Conservation (phyloP, 305 asterid species). For the Coffea humblotiana region DNA sequence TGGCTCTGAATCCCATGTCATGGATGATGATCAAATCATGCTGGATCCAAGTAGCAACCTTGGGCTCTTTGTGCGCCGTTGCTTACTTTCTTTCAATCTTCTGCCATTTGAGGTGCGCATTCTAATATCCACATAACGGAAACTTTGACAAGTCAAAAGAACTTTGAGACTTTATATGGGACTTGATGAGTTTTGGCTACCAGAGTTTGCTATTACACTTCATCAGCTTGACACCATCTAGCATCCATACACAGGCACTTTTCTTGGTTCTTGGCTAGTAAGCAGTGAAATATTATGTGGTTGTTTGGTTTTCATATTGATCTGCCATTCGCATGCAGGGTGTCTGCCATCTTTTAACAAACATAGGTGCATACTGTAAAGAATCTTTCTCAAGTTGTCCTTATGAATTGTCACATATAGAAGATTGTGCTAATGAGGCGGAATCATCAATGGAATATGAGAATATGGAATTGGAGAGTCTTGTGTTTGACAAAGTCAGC, state of each 20-base stretch:
- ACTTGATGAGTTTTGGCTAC: background rate
- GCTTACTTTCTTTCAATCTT: constrained; percentile 79
- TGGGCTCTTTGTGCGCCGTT: constrained; percentile 78
- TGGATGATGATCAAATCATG: constrained; percentile 88
- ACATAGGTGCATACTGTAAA: constrained; percentile 65
- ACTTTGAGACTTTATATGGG: background rate
- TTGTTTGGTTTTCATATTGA: constrained; percentile 3
- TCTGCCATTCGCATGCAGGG: constrained; percentile 44
- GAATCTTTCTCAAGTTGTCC: constrained; percentile 59
- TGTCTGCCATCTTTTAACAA: constrained; percentile 77
- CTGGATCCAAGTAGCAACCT: constrained; percentile 78
- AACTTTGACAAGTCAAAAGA: background rate
- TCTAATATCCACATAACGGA: constrained; percentile 3
- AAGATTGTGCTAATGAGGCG: constrained; percentile 48
- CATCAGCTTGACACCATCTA: background rate
- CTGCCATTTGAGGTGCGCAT: constrained; percentile 82
- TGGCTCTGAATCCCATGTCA: constrained; percentile 55
- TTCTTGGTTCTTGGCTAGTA: background rate
- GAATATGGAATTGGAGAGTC: constrained; percentile 73
- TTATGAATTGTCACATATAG: constrained; percentile 58
- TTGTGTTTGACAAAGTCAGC: constrained; percentile 49
- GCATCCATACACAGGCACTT: background rate
- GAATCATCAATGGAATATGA: constrained; percentile 52
- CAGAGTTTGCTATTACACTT: background rate
- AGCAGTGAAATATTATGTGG: background rate